Percentiles rank a stretch among this genome's conserved stretches.
Evolutionary conservation across 352 stramenopile genomes (phyloP).

Genomic region (Globisporangium heterothallicum): DNA sequence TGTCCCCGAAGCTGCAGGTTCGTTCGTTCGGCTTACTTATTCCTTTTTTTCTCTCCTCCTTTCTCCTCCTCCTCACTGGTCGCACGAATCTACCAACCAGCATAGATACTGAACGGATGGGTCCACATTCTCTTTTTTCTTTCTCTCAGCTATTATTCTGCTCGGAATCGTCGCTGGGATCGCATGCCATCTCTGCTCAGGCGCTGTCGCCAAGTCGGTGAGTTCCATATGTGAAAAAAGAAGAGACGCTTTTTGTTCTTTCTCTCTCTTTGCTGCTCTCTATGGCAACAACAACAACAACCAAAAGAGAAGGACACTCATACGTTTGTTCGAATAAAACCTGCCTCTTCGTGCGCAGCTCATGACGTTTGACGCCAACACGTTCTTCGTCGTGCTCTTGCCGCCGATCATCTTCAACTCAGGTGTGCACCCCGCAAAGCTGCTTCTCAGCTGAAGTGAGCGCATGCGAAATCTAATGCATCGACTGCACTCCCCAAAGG

Average conservation of each 20-base stretch:
- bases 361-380: constrained; percentile 85
- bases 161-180: constrained; percentile 50
- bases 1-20: constrained; percentile 53
- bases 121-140: too few species aligned
- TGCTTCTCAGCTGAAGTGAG: too few species aligned
- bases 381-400: constrained; percentile 92
- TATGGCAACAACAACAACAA: too few species aligned
- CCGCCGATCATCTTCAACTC: constrained; percentile 95
- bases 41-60: neutral
- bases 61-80: neutral
- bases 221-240: neutral
- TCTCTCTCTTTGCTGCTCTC: too few species aligned
- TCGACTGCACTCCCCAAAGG: constrained; percentile 14
- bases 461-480: too few species aligned
- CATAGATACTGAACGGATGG: too few species aligned
- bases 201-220: constrained; percentile 38
- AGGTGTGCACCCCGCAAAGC: too few species aligned
- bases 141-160: constrained; percentile 29
- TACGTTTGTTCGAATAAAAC: too few species aligned
- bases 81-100: too few species aligned
- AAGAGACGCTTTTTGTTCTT: neutral
- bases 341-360: constrained; percentile 39
- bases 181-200: constrained; percentile 47
- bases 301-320: neutral
- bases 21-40: constrained; percentile 1